A percentile compares a stretch with the other conserved stretches of the same genome.
Evolutionary conservation across 371 early-diverging fungal genomes (phyloP).

Genomic region (Apophysomyces sp.): DNA sequence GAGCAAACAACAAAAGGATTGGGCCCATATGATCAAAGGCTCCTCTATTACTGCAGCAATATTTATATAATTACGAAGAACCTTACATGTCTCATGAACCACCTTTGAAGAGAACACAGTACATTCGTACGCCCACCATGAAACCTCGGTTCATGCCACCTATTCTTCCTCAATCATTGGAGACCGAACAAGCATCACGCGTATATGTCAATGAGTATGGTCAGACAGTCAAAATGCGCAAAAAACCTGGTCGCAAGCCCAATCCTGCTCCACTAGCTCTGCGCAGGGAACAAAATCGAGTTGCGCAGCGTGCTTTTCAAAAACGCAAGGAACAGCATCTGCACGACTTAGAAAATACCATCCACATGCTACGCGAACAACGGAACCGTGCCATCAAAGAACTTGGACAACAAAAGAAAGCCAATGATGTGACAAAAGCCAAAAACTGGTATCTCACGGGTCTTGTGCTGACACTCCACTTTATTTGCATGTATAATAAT

Average conservation of each 20-base stretch:
- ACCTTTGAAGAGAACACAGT: no score
- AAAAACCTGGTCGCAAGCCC: constrained; percentile 80
- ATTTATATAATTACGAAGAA: not conserved
- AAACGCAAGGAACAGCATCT: constrained; percentile 71
- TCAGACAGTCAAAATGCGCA: constrained; percentile 29
- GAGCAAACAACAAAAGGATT: not conserved
- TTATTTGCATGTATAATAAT: constrained; percentile 26
- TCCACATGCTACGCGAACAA: constrained; percentile 57
- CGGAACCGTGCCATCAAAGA: constrained; percentile 42
- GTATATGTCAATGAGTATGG: not conserved
- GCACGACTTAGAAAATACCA: constrained; percentile 57
- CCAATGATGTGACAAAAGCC: constrained; percentile 43
- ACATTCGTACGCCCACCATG: no score
- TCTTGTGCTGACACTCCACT: constrained; percentile 43
- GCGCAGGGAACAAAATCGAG: constrained; percentile 75
- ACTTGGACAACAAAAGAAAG: constrained; percentile 33
- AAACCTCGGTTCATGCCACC: no score
- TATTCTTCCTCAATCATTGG: not conserved
- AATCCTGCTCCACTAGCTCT: constrained; percentile 57
- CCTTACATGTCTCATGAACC: not conserved
- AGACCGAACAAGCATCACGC: not conserved
- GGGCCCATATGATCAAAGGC: no score
- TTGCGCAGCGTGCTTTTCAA: constrained; percentile 74
- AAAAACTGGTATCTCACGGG: constrained; percentile 56
- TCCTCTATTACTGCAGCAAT: not conserved